Conservation (phyloP, 768 basidiomycete genomes). For the Nevesoporus exiguus region DNA sequence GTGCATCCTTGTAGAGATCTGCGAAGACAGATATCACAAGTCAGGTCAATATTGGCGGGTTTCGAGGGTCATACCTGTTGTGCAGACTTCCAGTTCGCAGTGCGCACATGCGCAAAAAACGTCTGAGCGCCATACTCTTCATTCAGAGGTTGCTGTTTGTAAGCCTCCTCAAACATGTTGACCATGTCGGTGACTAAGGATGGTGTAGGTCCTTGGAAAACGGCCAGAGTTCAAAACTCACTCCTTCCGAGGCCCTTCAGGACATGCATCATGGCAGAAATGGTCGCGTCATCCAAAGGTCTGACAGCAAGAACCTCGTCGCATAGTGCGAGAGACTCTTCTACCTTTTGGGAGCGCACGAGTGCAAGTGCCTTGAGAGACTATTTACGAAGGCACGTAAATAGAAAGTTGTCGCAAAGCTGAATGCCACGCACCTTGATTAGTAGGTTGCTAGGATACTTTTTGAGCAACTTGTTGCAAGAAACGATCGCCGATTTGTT, state of each 20-base stretch:
- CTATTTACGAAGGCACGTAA: constrained; percentile 37
- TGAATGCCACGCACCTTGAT: constrained; percentile 50
- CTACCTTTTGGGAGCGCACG: constrained; percentile 80
- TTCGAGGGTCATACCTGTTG: constrained; percentile 56
- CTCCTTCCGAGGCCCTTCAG: constrained; percentile 73
- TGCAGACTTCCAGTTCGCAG: constrained; percentile 80
- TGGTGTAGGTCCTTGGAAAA: not conserved
- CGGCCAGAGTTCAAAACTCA: constrained; percentile 24
- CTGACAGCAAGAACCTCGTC: constrained; percentile 76
- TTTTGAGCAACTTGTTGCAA: constrained; percentile 87
- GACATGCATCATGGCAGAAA: constrained; percentile 82
- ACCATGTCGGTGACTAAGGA: constrained; percentile 70
- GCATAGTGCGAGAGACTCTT: constrained; percentile 73
- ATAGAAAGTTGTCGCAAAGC: not conserved
- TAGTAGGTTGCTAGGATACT: constrained; percentile 70
- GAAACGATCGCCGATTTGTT: constrained; percentile 83
- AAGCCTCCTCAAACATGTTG: constrained; percentile 83
- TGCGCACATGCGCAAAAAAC: constrained; percentile 80
- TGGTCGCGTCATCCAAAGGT: constrained; percentile 67
- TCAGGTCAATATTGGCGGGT: constrained; percentile 1
- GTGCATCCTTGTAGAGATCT: constrained; percentile 80
- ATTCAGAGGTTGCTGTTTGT: constrained; percentile 73
- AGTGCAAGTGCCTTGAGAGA: constrained; percentile 83
- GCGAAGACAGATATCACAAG: not conserved
- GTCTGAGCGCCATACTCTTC: constrained; percentile 83